A percentile compares a stretch with the other conserved stretches of the same genome.
Evolutionary conservation across 2,329 filamentous ascomycete species (phyloP).

Genomic region (Claviceps pazoutovae): DNA sequence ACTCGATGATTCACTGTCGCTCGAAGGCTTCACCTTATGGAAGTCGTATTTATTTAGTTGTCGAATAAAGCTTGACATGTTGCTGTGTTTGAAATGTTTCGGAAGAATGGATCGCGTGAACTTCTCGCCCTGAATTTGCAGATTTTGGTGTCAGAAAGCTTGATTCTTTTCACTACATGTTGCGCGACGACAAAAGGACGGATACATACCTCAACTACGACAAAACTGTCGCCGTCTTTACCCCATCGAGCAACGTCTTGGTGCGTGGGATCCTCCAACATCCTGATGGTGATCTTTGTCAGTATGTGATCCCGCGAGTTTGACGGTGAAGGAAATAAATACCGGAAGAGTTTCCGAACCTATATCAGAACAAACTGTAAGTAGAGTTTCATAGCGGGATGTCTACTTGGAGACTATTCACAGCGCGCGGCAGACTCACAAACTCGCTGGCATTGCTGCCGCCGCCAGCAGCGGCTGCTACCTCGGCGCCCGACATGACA

Average conservation of each 20-base stretch:
- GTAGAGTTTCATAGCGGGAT: not conserved
- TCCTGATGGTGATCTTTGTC: conserved; percentile 25
- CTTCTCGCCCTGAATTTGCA: conserved; percentile 65
- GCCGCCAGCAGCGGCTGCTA: conserved; percentile 22
- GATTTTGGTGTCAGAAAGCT: conserved; percentile 2
- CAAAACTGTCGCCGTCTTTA: conserved; percentile 87
- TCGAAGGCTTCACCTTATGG: conserved; percentile 68
- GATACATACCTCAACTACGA: conserved; percentile 70
- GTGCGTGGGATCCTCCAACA: conserved; percentile 92
- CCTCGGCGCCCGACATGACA: conserved; percentile 22
- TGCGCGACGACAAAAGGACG: not conserved
- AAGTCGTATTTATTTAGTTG: conserved; percentile 98
- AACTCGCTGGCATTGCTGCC: conserved; percentile 88
- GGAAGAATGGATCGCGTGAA: conserved; percentile 95
- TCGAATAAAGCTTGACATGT: conserved; percentile 91
- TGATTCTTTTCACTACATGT: not conserved
- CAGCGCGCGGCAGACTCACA: conserved; percentile 41
- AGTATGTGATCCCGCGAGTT: not conserved
- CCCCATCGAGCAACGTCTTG: conserved; percentile 91
- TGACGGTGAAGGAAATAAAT: conserved; percentile 15
- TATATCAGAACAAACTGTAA: conserved; percentile 21
- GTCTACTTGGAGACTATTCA: not conserved
- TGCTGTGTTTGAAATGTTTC: conserved; percentile 98
- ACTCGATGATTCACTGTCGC: conserved; percentile 20
- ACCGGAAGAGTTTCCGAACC: conserved; percentile 99